A percentile compares a stretch with the other conserved stretches of the same genome.
phyloP scores from a whole-genome alignment of 805 yeast genomes.

The Metschnikowia borealis region DNA sequence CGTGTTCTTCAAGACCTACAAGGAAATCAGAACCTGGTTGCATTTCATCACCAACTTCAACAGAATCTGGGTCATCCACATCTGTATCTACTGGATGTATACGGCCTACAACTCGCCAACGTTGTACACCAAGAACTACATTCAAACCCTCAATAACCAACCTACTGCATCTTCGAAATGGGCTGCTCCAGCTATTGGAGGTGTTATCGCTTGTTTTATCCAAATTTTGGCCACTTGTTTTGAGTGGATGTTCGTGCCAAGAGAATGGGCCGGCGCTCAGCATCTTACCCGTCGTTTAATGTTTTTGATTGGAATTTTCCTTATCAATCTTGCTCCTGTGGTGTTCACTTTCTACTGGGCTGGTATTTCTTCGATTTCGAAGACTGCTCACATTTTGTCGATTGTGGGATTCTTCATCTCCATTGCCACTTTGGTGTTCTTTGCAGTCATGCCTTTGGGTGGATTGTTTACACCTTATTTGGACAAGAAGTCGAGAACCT shows the following conservation, averaged over 20 bases:
- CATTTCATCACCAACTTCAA: slow-evolving; percentile 72
- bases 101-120: slow-evolving; percentile 90
- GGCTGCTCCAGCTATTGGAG: slow-evolving; percentile 93
- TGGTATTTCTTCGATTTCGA: slow-evolving; percentile 60
- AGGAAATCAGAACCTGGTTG: slow-evolving; percentile 71
- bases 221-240: slow-evolving; percentile 84
- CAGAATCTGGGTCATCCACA: slow-evolving; percentile 93
- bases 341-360: slow-evolving; percentile 82
- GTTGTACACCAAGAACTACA: slow-evolving; percentile 80
- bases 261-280: slow-evolving; percentile 99
- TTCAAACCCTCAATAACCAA: slow-evolving; percentile 74
- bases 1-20: slow-evolving; percentile 79
- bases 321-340: slow-evolving; percentile 77
- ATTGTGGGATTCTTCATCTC: slow-evolving; percentile 89
- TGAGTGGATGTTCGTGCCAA: slow-evolving; percentile 96
- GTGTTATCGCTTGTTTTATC: slow-evolving; percentile 75
- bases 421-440: slow-evolving; percentile 76
- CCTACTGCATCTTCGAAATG: slow-evolving; percentile 90
- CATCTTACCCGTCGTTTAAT: slow-evolving; percentile 84
- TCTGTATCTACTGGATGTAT: slow-evolving; percentile 90
- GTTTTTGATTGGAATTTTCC: slow-evolving; percentile 64
- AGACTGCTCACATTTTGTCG: slow-evolving; percentile 71
- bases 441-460: slow-evolving; percentile 94
- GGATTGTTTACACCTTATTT: slow-evolving; percentile 91
- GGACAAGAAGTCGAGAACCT: slow-evolving; percentile 80